phyloP scores from a whole-genome alignment of 202 grass and related monocot genomes.

The Eragrostis tef region DNA sequence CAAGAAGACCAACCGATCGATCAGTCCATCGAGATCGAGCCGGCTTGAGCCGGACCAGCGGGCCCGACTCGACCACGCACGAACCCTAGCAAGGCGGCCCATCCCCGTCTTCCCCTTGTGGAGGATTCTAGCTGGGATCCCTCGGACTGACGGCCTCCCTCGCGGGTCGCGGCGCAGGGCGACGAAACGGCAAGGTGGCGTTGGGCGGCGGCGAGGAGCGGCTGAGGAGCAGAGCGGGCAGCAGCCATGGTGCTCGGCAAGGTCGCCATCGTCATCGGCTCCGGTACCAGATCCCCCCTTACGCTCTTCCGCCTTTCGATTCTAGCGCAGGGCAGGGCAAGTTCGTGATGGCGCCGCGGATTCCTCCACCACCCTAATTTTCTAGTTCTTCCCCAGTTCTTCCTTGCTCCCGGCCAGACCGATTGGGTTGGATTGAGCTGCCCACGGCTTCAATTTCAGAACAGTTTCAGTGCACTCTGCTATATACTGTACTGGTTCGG shows the following conservation, averaged over 20 bases:
- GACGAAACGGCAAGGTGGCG: not conserved
- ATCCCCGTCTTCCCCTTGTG: not conserved
- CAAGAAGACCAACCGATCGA: not conserved
- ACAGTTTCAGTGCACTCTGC: not conserved
- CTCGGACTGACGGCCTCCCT: not conserved
- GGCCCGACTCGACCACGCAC: not conserved
- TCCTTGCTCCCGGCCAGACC: not conserved
- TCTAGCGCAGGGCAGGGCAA: not conserved
- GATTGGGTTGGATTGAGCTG: slow-evolving; percentile 21
- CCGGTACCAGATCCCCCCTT: slow-evolving; percentile 45
- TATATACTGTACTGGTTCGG: not conserved
- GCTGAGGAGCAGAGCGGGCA: not conserved
- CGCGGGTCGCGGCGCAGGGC: slow-evolving; percentile 15
- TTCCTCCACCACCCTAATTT: not conserved
- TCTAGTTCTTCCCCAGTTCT: not conserved
- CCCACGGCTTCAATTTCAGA: not conserved
- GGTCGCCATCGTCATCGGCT: slow-evolving; percentile 75
- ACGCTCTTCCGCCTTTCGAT: not conserved
- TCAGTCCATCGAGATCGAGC: not conserved
- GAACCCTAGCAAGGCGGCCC: slow-evolving; percentile 39
- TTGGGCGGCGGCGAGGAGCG: not conserved
- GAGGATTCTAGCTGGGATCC: slow-evolving; percentile 14
- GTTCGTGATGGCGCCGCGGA: not conserved
- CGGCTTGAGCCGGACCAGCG: not conserved
- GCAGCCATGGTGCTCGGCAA: slow-evolving; percentile 79